A percentile compares a stretch with the other conserved stretches of the same genome.
Conservation (phyloP, 306 rosid species). For the Argentina anserina region DNA sequence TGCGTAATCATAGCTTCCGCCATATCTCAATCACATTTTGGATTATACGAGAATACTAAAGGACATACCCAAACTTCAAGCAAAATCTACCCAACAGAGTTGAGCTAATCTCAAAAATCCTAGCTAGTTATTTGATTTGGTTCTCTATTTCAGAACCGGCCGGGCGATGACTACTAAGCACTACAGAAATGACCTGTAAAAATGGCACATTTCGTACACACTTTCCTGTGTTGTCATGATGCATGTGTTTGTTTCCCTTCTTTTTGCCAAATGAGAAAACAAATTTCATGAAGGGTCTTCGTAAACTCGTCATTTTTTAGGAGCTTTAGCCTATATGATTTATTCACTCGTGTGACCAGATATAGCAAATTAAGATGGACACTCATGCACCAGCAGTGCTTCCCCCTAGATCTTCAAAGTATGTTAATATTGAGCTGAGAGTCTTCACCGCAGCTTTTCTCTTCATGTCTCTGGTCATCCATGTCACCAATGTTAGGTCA, state of each 20-base stretch:
- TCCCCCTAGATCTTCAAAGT: background rate
- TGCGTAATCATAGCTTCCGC: too few relatives aligned
- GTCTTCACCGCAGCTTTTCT: conserved; percentile 17
- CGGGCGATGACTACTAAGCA: background rate
- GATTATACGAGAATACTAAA: too few relatives aligned
- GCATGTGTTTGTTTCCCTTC: background rate
- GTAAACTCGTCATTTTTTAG: background rate
- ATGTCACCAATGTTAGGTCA: conserved; percentile 1
- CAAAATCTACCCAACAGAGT: too few relatives aligned
- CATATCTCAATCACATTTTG: too few relatives aligned
- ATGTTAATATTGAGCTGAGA: conserved; percentile 20
- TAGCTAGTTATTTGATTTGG: background rate
- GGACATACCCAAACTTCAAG: too few relatives aligned
- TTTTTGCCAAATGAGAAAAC: background rate
- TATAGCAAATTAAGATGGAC: background rate
- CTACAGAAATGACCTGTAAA: background rate
- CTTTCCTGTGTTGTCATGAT: background rate
- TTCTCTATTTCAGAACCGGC: background rate
- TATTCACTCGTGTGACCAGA: background rate
- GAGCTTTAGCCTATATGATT: background rate
- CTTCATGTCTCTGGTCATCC: conserved; percentile 17
- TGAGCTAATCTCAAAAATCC: too few relatives aligned
- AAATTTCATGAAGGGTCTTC: background rate
- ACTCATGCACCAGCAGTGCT: background rate
- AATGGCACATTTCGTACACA: background rate